Percentiles rank a stretch among this genome's conserved stretches.
Conservation (phyloP, 176 grass and related monocot genomes). For the Elaeis guineensis region DNA sequence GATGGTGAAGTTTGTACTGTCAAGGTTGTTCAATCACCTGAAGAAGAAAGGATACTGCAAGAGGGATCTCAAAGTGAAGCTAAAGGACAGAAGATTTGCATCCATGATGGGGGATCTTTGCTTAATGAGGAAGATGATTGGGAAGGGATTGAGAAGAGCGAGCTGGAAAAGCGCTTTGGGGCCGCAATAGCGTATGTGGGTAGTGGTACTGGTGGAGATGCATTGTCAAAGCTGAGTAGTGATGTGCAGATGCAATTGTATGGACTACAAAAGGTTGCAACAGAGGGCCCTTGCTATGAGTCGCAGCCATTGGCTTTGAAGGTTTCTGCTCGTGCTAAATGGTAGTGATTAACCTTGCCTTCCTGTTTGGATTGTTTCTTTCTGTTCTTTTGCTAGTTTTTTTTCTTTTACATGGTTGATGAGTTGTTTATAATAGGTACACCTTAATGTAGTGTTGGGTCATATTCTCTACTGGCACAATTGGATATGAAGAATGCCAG, state of each 20-base stretch:
- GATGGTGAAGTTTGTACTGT: no score
- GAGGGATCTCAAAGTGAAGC: no score
- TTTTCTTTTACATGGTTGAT: no score
- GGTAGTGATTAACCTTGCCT: constrained; percentile 27
- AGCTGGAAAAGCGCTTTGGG: constrained; percentile 63
- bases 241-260: constrained; percentile 63
- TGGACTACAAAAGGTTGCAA: constrained; percentile 74
- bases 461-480: no score
- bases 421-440: no score
- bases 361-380: no score
- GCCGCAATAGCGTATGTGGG: constrained; percentile 43
- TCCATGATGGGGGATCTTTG: not conserved
- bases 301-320: constrained; percentile 61
- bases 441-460: no score
- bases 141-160: constrained; percentile 93
- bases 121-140: constrained; percentile 66
- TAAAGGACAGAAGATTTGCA: no score
- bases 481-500: no score
- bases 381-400: no score
- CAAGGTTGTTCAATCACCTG: no score
- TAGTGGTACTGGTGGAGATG: constrained; percentile 34
- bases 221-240: constrained; percentile 47
- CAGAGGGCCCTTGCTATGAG: constrained; percentile 87
- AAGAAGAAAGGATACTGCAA: no score
- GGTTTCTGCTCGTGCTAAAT: constrained; percentile 78